Evolutionary conservation across 1,139 yeast genomes (phyloP), one percentile per base, ranked within the genome.

Genomic region (Scheffersomyces insectosa): DNA sequence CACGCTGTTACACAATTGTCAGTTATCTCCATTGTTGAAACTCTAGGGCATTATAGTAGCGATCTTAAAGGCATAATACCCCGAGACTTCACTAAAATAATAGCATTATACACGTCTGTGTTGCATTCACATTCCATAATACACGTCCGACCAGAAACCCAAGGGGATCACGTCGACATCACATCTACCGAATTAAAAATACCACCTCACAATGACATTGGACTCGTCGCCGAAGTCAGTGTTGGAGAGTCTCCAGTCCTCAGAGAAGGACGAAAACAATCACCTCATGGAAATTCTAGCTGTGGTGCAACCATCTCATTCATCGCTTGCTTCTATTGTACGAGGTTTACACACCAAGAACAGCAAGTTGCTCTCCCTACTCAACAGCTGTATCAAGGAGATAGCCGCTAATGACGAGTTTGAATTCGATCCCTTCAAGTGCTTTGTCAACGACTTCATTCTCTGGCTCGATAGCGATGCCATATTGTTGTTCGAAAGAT

Each of bases 311-410:
- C 74, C 77, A 13, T 44, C 63, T 20, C 56, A 54, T 31, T 52
- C 64, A 20, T 60, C 70, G 3, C 43, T 69, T 11, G 58, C 71
- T 5, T 57, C 77, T 3, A 54, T 72, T 27, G 61, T 68, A 11
- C 57, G 79, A 42, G 79, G 79, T 0, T 55, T 73, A 36, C 67
- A 68, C 55, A 73, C 79, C 36, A 69, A 67, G 47, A 72, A 72
- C 54, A 56, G 63, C 40, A 63, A 61, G 38, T 56, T 74, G 27
- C 51, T 69, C 15, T 47, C 59, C 11, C 36, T 63, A 3, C 51
- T 72, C 23, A 52, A 59, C 40, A 41, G 29, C 13, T 50, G 59
- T 28, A 38, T 50, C 10, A 49, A 46, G 3, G 60, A 57, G 13
- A 42, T 46, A 12, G 16, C 39, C n/a, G 36, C 37, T 28, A 36